These are phyloP conservation scores for Chionographis japonica DNA, from an alignment of 106 monocot genomes.

Conservation along the genomic window DNA sequence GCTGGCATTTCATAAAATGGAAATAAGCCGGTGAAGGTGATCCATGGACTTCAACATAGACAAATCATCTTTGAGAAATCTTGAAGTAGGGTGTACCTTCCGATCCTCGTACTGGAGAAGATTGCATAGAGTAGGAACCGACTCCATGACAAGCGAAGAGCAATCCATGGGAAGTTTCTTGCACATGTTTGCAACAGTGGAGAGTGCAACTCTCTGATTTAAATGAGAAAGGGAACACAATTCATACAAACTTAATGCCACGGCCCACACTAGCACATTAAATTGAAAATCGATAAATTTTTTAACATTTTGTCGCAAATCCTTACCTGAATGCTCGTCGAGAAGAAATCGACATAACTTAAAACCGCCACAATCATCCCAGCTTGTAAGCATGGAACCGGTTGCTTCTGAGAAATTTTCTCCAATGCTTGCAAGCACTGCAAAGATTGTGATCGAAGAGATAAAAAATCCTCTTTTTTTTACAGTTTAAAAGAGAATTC, in stretches of 20 bases:
- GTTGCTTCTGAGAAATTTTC: constrained; percentile 62
- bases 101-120: constrained; percentile 64
- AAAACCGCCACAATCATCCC: constrained; percentile 60
- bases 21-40: neutral
- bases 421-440: constrained; percentile 86
- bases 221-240: neutral
- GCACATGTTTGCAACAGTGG: constrained; percentile 72
- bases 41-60: too few species aligned
- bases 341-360: constrained; percentile 75
- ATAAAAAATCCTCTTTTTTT: neutral
- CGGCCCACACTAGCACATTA: too few species aligned
- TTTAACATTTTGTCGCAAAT: neutral
- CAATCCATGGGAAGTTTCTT: constrained; percentile 59
- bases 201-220: constrained; percentile 71
- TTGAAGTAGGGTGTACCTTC: constrained; percentile 38
- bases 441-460: neutral
- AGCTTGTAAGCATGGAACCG: constrained; percentile 62
- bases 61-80: too few species aligned
- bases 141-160: constrained; percentile 56
- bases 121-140: constrained; percentile 62
- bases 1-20: constrained; percentile 27
- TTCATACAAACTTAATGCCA: neutral
- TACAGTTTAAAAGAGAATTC: too few species aligned
- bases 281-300: neutral
- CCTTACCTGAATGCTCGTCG: constrained; percentile 62